phyloP scores from a whole-genome alignment of 2,329 filamentous ascomycete genomes.

The Trichothecium sympodiale region DNA sequence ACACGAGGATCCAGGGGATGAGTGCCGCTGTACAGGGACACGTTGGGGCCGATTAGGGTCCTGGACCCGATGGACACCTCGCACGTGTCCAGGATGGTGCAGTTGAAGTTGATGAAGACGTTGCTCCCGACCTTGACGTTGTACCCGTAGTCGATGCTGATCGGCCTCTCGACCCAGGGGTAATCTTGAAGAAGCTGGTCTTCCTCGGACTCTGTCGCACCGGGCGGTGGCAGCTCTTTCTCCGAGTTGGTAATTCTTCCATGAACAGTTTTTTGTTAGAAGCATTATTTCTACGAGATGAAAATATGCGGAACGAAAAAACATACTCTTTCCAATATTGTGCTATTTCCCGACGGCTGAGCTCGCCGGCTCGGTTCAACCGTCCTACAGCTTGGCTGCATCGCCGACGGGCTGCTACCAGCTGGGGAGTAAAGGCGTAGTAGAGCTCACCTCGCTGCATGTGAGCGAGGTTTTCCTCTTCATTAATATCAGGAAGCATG shows the following conservation, averaged over 20 bases:
- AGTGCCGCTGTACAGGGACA: conserved; percentile 61
- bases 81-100: conserved; percentile 67
- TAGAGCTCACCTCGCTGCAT: conserved; percentile 65
- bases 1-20: conserved; percentile 69
- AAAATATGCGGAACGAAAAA: no score
- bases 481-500: conserved; percentile 18
- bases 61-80: conserved; percentile 63
- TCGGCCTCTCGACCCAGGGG: conserved; percentile 59
- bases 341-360: conserved; percentile 48
- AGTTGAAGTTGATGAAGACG: conserved; percentile 67
- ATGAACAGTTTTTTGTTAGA: not conserved
- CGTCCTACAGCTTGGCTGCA: conserved; percentile 49
- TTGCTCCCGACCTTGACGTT: conserved; percentile 56
- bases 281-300: no score
- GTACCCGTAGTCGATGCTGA: conserved; percentile 67
- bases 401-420: conserved; percentile 50
- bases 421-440: conserved; percentile 58
- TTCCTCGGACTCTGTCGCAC: conserved; percentile 49
- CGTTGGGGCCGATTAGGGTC: conserved; percentile 70
- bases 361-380: conserved; percentile 53
- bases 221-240: conserved; percentile 49
- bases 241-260: conserved; percentile 51
- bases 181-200: conserved; percentile 50
- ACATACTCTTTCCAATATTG: conserved; percentile 64
- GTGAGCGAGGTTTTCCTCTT: conserved; percentile 35